These are phyloP conservation scores for Phytopythium kandeliae DNA, from an alignment of 352 stramenopile genomes.

Conservation along the genomic window DNA sequence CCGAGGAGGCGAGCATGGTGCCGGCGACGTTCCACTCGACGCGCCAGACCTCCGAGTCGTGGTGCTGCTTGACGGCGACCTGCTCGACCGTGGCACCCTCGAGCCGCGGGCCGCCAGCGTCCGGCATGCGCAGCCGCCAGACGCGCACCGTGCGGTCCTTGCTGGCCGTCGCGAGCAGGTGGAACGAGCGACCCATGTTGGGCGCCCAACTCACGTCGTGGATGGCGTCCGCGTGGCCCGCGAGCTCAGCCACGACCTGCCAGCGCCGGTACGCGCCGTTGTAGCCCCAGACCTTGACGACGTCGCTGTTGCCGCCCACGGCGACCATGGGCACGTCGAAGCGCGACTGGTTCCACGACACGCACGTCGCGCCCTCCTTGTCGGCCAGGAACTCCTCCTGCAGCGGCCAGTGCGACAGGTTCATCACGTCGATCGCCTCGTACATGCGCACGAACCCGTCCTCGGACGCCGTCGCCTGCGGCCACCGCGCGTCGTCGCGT, in stretches of 20 bases:
- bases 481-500: not conserved
- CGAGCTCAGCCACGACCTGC: conserved; percentile 80
- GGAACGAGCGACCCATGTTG: conserved; percentile 91
- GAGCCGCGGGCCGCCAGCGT: conserved; percentile 47
- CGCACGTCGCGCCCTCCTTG: conserved; percentile 84
- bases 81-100: conserved; percentile 53
- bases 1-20: conserved; percentile 92
- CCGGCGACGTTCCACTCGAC: conserved; percentile 97
- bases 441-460: conserved; percentile 96
- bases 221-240: conserved; percentile 85
- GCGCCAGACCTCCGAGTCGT: conserved; percentile 91
- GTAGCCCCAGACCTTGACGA: conserved; percentile 90
- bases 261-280: conserved; percentile 84
- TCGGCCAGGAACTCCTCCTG: conserved; percentile 83
- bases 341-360: conserved; percentile 93
- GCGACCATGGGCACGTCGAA: conserved; percentile 95
- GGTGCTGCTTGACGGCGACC: conserved; percentile 74
- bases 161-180: conserved; percentile 91
- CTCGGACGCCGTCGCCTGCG: conserved; percentile 87
- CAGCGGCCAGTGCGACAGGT: conserved; percentile 93
- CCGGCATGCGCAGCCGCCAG: conserved; percentile 76
- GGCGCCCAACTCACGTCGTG: conserved; percentile 96
- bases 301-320: conserved; percentile 86
- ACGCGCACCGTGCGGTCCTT: conserved; percentile 89
- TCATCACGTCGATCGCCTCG: conserved; percentile 94